Evolutionary conservation across 164 flowering plant genomes (phyloP), one percentile per base, ranked within the genome.

Genomic region (Macadamia integrifolia): DNA sequence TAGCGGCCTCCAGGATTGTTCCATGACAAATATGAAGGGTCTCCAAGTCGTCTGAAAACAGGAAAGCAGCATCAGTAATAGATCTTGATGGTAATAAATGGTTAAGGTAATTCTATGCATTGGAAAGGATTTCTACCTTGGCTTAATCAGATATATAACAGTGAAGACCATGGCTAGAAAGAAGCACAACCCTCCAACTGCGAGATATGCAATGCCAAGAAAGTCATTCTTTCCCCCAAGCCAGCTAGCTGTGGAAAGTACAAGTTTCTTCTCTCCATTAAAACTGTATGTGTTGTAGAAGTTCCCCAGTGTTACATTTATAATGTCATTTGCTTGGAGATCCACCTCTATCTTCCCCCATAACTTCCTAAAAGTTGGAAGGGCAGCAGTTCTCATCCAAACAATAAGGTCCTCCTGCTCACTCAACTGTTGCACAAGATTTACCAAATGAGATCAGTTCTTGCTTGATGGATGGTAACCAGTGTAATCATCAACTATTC

Each of bases 351-450:
- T 92, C 80, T 75, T 92, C 69, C 99, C 99, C 78, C 86, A 95
- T 78, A 95, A 75, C 78, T 95, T 95, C 77, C 99, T 86, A 40
- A 95, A 95, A 10, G 93, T 95, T 52, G 99, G 99, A 79, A 95
- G 87, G 50, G 99, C 98, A 40, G 99, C 98, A 53, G 99, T 95
- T 80, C 99, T 79, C 99, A 95, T 95, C 99, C 99, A 95, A 30
- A 95, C 99, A 69, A 95, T 95, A 9, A 95, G 96, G 75, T 90
- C 86, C 76, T 90, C 98, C 63, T 93, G 98, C 76, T 90, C 69
- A 49, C 83, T 91, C 77, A 93, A 48, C 68, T 66, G 68, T 55
- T 44, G 57, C 57, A 53, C 6, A n/a, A 1, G 14, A 53, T 53
- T 2, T 17, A 53, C 0, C 57, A 53, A 53, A 53, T 6, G 18